Conservation (phyloP, 768 basidiomycete genomes). For the Pulveroboletus frians region DNA sequence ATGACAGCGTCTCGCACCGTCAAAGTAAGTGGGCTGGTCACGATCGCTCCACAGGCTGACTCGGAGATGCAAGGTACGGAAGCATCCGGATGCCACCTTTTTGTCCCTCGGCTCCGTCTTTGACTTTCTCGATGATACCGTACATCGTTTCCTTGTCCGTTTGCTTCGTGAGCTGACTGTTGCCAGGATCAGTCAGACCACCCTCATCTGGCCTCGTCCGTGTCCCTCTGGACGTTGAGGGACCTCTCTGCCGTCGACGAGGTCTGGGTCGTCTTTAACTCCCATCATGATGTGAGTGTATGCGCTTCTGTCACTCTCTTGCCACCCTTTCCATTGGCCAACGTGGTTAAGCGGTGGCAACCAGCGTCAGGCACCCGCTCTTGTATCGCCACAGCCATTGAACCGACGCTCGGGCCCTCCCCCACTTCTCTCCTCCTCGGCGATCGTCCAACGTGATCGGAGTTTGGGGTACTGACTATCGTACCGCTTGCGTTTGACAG, state of each 20-base stretch:
- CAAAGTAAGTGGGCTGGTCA: slow-evolving; percentile 35
- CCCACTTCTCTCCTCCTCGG: slow-evolving; percentile 12
- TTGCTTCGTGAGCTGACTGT: slow-evolving; percentile 5
- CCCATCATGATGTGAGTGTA: slow-evolving; percentile 56
- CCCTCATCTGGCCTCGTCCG: slow-evolving; percentile 22
- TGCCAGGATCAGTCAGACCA: slow-evolving; percentile 11
- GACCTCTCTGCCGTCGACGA: slow-evolving; percentile 34
- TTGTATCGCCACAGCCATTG: background rate
- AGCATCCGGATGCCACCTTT: slow-evolving; percentile 18
- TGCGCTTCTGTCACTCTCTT: background rate
- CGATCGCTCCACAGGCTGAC: background rate
- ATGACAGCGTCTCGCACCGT: slow-evolving; percentile 51
- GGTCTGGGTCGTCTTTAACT: slow-evolving; percentile 54
- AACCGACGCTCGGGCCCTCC: slow-evolving; percentile 1
- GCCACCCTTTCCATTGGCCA: background rate
- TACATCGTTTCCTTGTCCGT: slow-evolving; percentile 5
- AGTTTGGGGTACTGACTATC: slow-evolving; percentile 17
- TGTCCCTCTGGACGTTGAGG: slow-evolving; percentile 46
- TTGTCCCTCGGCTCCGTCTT: slow-evolving; percentile 25
- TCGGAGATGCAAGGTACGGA: slow-evolving; percentile 20
- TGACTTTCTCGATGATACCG: slow-evolving; percentile 17
- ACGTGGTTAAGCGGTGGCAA: slow-evolving; percentile 2
- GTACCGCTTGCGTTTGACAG: slow-evolving; percentile 30
- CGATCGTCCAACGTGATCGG: slow-evolving; percentile 12
- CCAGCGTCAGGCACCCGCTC: slow-evolving; percentile 17